Evolutionary conservation across 2,329 filamentous ascomycete genomes (phyloP).

Genomic region (Dactylellina haptotyla): DNA sequence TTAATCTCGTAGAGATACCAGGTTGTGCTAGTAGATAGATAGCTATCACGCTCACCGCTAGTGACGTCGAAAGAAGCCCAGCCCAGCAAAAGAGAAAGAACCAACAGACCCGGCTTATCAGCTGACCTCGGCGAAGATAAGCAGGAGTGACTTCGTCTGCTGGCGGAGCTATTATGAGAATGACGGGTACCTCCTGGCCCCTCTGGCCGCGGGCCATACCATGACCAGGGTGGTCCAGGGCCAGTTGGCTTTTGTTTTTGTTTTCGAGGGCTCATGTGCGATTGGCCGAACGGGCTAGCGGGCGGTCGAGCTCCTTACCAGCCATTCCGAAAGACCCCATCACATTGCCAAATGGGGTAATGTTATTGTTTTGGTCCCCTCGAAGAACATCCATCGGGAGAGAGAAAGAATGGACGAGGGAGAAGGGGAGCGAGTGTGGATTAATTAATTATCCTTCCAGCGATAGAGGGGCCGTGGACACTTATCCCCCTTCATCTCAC

Average conservation of each 20-base stretch:
- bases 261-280: slow-evolving; percentile 26
- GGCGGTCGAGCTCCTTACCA: slow-evolving; percentile 14
- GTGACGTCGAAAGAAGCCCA: slow-evolving; percentile 25
- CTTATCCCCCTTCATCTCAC: slow-evolving; percentile 29
- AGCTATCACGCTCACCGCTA: too few relatives aligned
- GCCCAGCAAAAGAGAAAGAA: neutral
- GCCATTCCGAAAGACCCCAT: slow-evolving; percentile 49
- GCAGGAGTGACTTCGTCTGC: slow-evolving; percentile 26
- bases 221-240: slow-evolving; percentile 6
- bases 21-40: too few relatives aligned
- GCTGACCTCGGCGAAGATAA: slow-evolving; percentile 18
- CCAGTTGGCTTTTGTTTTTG: slow-evolving; percentile 38
- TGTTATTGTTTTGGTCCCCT: slow-evolving; percentile 54
- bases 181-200: slow-evolving; percentile 9
- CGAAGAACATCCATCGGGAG: too few relatives aligned
- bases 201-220: neutral
- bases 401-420: too few relatives aligned
- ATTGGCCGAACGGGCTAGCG: slow-evolving; percentile 25
- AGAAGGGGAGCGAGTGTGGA: too few relatives aligned
- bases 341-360: slow-evolving; percentile 53
- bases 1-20: neutral
- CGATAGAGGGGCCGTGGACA: slow-evolving; percentile 8
- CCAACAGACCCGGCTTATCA: slow-evolving; percentile 28
- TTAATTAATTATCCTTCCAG: slow-evolving; percentile 21
- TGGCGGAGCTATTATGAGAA: slow-evolving; percentile 7